Evolutionary conservation across 2,329 filamentous ascomycete genomes (phyloP), one percentile per base, ranked within the genome.

Genomic region (Stachybotrys chartarum): DNA sequence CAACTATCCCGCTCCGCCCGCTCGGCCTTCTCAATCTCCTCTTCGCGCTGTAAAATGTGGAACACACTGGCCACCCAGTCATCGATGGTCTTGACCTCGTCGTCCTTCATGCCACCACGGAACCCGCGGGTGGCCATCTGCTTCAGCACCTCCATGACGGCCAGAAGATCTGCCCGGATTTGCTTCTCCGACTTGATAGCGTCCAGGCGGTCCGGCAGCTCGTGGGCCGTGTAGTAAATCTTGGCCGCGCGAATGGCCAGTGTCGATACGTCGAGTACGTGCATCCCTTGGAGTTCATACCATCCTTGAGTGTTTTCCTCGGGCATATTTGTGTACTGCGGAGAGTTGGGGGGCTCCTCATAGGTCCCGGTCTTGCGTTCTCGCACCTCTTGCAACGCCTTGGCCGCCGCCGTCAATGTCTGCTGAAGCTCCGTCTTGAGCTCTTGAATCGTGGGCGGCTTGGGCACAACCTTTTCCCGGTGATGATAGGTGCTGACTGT

Each of bases 401-500:
- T 83, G 56, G 80, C 77, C 1, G 90, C 89, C 60, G 88, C 85
- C 46, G 81, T 77, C 18, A 99, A 76, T 6, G 87, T 81, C 57
- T 83, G 81, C 53, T 86, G 92, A 48, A 85, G 72, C 24, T 82
- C 78, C 16, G 71, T 64, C 66, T 93, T 89, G 55, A 99, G 80
- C 58, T 93, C 86, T 51, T 84, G 78, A 60, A 93, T 84, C 57
- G 94, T 88, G 8, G 94, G 94, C 45, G 92, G 90, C 52, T 88
- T 93, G 11, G 90, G 85, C 24, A 96, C 80, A 56, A 87, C 86
- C 64, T 91, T 90, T 57, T 90, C 87, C 62, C 88, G 87, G 65
- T 91, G 85, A 61, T 90, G 91, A 72, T 97, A 99, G 3, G 94
- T 99, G 78, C 92, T 97, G 46, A 93, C 91, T 0, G 94, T 99